Base-by-base conservation (phyloP, 768 basidiomycete genomes). In the Russula griseocarnosa region DNA sequence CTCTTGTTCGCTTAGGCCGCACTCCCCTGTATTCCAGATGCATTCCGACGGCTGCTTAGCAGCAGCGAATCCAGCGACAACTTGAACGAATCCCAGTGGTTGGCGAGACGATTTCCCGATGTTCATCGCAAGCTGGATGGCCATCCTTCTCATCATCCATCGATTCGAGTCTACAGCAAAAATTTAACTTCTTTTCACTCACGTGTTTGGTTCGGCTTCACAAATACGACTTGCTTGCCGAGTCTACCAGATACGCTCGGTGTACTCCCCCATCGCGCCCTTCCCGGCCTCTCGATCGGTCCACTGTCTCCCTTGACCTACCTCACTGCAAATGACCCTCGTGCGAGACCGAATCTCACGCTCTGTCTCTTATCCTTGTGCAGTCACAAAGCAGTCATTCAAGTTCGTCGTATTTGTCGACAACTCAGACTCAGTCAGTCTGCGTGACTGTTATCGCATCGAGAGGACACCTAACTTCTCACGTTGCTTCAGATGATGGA, bases 391-490 rank as follows among this genome's bases (percentile, higher is more conserved):
- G 20, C 46, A 76, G 76, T 60, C 74, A 76, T 53, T 76, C 69
- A 78, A 79, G 65, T 75, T 78, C 16, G 76, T 79, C 42, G 72
- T 79, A 47, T 64, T 79, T 44, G 69, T 79, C 30, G 75, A 78
- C 52, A 79, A 79, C 56, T 79, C 78, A 1, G 67, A 74, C 56
- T 79, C 79, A 1, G 76, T 75, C 38, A 58, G 67, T 40, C 54
- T 71, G 66, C 20, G 16, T 34, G 28, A 32, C 8, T 11, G 10
- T 34, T 34, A 11, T 10, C 20, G 36, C 44, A n/a, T 47, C 16
- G 24, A 30, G 22, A 6, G 6, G 34, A 34, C 34, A 16, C 14
- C 28, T 14, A 34, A 16, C 46, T 5, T 20, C 13, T 18, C 46
- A 3, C 46, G 2, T 34, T 24, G 36, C 3, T 40, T 40, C 46